Percentiles rank a stretch among this genome's conserved stretches.
These are phyloP conservation scores for Volvariella volvacea DNA, from an alignment of 1,284 basidiomycete species.

Conservation along the genomic window DNA sequence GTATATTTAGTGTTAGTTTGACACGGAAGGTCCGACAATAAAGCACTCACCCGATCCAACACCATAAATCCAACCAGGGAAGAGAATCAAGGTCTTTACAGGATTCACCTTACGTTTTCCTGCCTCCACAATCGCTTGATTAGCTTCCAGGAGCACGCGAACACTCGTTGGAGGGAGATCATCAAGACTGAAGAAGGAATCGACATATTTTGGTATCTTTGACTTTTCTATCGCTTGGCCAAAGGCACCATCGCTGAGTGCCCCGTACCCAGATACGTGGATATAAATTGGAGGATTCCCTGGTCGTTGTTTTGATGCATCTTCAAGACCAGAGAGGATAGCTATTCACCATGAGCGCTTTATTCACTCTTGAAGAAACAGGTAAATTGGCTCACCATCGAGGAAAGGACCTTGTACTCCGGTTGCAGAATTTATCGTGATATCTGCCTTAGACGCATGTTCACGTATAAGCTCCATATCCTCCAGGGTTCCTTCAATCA, in stretches of 20 bases:
- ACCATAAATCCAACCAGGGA: constrained; percentile 33
- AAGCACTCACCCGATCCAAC: constrained; percentile 24
- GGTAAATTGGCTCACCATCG: too few species aligned
- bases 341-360: too few species aligned
- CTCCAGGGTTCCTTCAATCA: constrained; percentile 31
- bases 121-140: constrained; percentile 19
- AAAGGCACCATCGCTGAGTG: constrained; percentile 30
- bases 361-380: too few species aligned
- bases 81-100: constrained; percentile 34
- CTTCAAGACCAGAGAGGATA: constrained; percentile 29
- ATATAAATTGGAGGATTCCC: constrained; percentile 33
- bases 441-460: constrained; percentile 24
- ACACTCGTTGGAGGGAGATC: background rate
- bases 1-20: background rate
- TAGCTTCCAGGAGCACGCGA: too few species aligned
- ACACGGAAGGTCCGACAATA: constrained; percentile 1
- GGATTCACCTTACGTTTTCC: constrained; percentile 31
- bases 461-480: constrained; percentile 27
- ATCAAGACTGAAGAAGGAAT: too few species aligned
- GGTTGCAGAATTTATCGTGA: constrained; percentile 26
- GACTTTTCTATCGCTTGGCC: constrained; percentile 12
- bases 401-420: too few species aligned
- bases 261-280: constrained; percentile 33
- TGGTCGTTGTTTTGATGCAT: constrained; percentile 17
- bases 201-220: too few species aligned